A percentile compares a stretch with the other conserved stretches of the same genome.
phyloP scores from a whole-genome alignment of 768 basidiomycete genomes.

The Ephemerocybe angulata region DNA sequence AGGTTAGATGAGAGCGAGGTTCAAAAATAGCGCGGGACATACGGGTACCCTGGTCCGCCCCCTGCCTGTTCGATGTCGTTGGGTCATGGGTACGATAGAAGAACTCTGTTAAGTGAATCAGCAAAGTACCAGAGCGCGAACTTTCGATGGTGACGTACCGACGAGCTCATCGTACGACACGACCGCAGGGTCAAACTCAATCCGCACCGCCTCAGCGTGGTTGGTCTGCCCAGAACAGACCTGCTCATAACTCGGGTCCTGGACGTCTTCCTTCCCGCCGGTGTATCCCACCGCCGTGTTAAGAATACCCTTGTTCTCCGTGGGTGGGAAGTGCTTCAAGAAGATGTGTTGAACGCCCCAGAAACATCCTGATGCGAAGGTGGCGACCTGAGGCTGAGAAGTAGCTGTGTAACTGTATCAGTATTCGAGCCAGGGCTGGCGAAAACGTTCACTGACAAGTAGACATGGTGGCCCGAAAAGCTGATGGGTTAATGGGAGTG shows the following conservation, averaged over 20 bases:
- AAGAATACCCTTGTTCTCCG: slow-evolving; percentile 69
- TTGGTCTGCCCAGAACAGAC: slow-evolving; percentile 81
- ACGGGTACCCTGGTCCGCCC: slow-evolving; percentile 77
- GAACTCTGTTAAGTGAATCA: slow-evolving; percentile 54
- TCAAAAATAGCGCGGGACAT: too few relatives aligned
- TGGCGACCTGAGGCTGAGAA: slow-evolving; percentile 34
- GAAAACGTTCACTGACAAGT: slow-evolving; percentile 25
- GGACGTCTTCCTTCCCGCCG: slow-evolving; percentile 54
- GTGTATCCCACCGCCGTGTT: slow-evolving; percentile 79
- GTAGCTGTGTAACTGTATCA: slow-evolving; percentile 10
- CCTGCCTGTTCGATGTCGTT: slow-evolving; percentile 78
- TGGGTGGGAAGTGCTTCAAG: slow-evolving; percentile 69
- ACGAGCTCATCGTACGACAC: slow-evolving; percentile 85
- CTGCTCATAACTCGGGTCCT: slow-evolving; percentile 61
- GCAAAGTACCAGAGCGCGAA: neutral
- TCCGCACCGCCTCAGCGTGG: slow-evolving; percentile 84
- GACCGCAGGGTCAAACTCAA: slow-evolving; percentile 79
- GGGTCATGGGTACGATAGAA: slow-evolving; percentile 95
- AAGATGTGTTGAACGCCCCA: slow-evolving; percentile 89
- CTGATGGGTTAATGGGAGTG: slow-evolving; percentile 31
- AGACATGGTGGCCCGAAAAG: slow-evolving; percentile 40
- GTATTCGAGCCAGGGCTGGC: neutral
- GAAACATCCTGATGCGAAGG: slow-evolving; percentile 67
- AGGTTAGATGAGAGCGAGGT: too few relatives aligned
- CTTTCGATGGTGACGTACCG: slow-evolving; percentile 44